Evolutionary conservation across 192 early-diverging fungal genomes (phyloP).

Genomic region (Coemansia sp.): DNA sequence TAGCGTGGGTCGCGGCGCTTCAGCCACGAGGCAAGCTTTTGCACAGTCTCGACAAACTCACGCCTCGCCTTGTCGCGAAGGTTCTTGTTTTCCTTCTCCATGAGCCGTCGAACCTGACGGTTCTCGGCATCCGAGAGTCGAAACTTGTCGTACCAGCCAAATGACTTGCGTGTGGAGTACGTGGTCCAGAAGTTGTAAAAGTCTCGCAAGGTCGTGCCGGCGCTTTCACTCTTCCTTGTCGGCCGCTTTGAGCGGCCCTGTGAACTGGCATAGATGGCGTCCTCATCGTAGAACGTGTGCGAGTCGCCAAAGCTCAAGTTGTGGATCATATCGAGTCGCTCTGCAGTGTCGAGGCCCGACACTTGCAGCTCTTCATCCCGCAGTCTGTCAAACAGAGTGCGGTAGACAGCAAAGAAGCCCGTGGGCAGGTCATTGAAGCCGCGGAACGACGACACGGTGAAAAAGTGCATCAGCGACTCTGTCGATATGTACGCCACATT

Average conservation of each 20-base stretch:
- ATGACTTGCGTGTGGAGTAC: conserved; percentile 84
- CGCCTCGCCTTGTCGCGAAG: conserved; percentile 69
- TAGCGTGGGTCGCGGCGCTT: conserved; percentile 90
- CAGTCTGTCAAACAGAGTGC: conserved; percentile 72
- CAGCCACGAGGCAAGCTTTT: conserved; percentile 73
- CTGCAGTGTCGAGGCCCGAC: conserved; percentile 15
- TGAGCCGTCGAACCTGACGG: conserved; percentile 71
- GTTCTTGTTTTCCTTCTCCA: conserved; percentile 93
- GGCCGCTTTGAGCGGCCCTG: conserved; percentile 10
- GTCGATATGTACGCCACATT: conserved; percentile 40
- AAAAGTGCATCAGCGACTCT: conserved; percentile 73
- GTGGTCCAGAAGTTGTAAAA: conserved; percentile 81
- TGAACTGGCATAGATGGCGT: conserved; percentile 33
- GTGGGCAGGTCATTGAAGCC: conserved; percentile 67
- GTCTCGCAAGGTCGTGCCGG: conserved; percentile 53
- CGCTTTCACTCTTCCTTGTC: conserved; percentile 7
- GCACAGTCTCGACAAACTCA: conserved; percentile 73
- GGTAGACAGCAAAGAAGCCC: conserved; percentile 82
- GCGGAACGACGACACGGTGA: conserved; percentile 68
- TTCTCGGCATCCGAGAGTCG: conserved; percentile 76
- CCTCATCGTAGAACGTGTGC: conserved; percentile 64
- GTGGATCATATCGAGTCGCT: conserved; percentile 25
- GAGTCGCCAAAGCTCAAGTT: conserved; percentile 68
- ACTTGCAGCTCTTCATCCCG: conserved; percentile 72
- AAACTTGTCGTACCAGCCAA: conserved; percentile 91